These are phyloP conservation scores for Hortaea sp. DNA, from an alignment of 2,329 filamentous ascomycete genomes.

Conservation along the genomic window DNA sequence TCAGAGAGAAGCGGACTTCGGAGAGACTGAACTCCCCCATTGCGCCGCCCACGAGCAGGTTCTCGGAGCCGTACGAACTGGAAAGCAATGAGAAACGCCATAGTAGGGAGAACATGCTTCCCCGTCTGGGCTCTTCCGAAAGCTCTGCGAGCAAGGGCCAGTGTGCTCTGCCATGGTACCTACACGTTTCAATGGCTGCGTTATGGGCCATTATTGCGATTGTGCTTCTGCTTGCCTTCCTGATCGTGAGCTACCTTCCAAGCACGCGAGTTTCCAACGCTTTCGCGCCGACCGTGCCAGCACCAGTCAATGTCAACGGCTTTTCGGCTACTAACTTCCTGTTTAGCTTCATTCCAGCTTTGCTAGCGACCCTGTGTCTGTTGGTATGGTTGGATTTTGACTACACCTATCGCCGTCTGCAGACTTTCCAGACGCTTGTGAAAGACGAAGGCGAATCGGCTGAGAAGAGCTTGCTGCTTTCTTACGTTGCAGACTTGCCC, in stretches of 20 bases:
- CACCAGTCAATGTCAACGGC: constrained; percentile 34
- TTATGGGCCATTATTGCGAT: constrained; percentile 53
- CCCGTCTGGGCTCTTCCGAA: constrained; percentile 3
- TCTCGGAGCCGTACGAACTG: constrained; percentile 22
- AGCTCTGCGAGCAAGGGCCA: background rate
- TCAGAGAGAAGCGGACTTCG: constrained; percentile 31
- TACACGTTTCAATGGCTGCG: constrained; percentile 57
- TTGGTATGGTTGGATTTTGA: constrained; percentile 59
- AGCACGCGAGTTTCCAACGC: constrained; percentile 56
- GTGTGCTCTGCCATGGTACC: constrained; percentile 55
- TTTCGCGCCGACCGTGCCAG: constrained; percentile 59
- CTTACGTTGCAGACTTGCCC: constrained; percentile 60
- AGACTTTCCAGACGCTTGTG: constrained; percentile 57
- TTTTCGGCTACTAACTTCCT: constrained; percentile 85
- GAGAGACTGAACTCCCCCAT: constrained; percentile 27
- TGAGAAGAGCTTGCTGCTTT: constrained; percentile 54
- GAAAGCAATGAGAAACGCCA: constrained; percentile 36
- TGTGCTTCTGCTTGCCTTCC: constrained; percentile 56
- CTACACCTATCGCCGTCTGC: constrained; percentile 53
- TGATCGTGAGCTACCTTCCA: constrained; percentile 66
- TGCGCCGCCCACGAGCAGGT: constrained; percentile 15
- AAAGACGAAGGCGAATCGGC: constrained; percentile 48
- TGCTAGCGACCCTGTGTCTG: constrained; percentile 58
- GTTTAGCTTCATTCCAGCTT: constrained; percentile 64
- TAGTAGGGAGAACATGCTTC: constrained; percentile 21